phyloP scores from a whole-genome alignment of 352 stramenopile genomes.

The Globisporangium heterothallicum region DNA sequence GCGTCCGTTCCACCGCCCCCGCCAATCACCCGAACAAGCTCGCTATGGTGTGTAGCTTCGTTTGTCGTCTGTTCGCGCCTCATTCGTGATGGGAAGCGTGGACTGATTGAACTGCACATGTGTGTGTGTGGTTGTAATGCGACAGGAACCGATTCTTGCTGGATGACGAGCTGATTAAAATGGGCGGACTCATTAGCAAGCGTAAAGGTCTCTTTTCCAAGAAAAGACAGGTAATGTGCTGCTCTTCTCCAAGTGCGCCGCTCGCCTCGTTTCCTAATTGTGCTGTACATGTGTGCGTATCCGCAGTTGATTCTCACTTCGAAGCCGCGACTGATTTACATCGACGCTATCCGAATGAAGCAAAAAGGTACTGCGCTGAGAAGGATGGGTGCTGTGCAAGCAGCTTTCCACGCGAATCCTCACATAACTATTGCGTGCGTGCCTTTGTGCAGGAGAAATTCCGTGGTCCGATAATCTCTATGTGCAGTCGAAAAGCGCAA shows the following conservation, averaged over 20 bases:
- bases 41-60: conserved; percentile 42
- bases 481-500: conserved; percentile 80
- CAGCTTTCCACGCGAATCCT: no score
- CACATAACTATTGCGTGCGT: background rate
- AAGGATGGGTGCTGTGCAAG: no score
- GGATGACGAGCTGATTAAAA: conserved; percentile 85
- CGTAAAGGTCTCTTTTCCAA: conserved; percentile 87
- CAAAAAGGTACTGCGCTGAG: conserved; percentile 84
- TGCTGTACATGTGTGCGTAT: background rate
- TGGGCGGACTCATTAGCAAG: conserved; percentile 83
- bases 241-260: no score
- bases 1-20: conserved; percentile 53
- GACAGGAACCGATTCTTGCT: conserved; percentile 75
- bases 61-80: background rate
- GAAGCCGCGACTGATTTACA: conserved; percentile 86
- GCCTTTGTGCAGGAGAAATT: conserved; percentile 46
- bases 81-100: background rate
- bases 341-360: conserved; percentile 87
- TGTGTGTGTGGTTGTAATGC: background rate
- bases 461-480: conserved; percentile 83
- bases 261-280: no score
- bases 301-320: conserved; percentile 76
- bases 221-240: conserved; percentile 76
- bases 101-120: background rate
- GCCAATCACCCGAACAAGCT: conserved; percentile 62